Evolutionary conservation across 805 yeast species (phyloP).

Genomic region (Candida ulmi): DNA sequence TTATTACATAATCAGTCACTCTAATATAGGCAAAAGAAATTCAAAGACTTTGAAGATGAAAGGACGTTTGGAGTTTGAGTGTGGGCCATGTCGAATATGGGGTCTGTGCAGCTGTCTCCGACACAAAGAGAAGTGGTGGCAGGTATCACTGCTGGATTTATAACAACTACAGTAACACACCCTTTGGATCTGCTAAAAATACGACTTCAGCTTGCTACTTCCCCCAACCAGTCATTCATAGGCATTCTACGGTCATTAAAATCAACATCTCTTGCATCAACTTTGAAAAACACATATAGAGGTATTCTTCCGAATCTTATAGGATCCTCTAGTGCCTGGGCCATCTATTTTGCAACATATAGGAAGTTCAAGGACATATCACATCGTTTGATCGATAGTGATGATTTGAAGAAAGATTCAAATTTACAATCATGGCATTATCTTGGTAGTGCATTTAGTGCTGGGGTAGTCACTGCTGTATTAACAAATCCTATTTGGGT

Average conservation of each 20-base stretch:
- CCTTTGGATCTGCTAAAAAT: slow-evolving; percentile 86
- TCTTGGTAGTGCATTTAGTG: slow-evolving; percentile 50
- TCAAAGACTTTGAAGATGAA: too few relatives aligned
- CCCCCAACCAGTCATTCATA: slow-evolving; percentile 25
- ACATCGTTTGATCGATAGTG: slow-evolving; percentile 12
- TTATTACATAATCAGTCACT: too few relatives aligned
- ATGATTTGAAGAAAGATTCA: slow-evolving; percentile 22
- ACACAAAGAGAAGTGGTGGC: slow-evolving; percentile 48
- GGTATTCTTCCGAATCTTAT: slow-evolving; percentile 50
- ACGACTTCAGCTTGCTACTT: slow-evolving; percentile 58
- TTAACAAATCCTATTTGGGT: slow-evolving; percentile 96
- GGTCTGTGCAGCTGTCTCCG: background rate
- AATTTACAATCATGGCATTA: slow-evolving; percentile 39
- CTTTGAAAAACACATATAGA: slow-evolving; percentile 12
- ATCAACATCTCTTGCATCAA: background rate
- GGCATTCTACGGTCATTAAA: slow-evolving; percentile 17
- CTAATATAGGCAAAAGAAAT: too few relatives aligned
- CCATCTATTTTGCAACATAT: slow-evolving; percentile 76
- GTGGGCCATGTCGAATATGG: too few relatives aligned
- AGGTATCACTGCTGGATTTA: slow-evolving; percentile 77
- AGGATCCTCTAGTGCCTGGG: slow-evolving; percentile 90
- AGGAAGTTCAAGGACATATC: slow-evolving; percentile 47
- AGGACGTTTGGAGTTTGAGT: too few relatives aligned
- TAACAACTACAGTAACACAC: slow-evolving; percentile 77
- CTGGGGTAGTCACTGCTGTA: slow-evolving; percentile 73